A percentile compares a stretch with the other conserved stretches of the same genome.
phyloP scores from a whole-genome alignment of 2,329 filamentous ascomycete genomes.

The Colletotrichum sp. region DNA sequence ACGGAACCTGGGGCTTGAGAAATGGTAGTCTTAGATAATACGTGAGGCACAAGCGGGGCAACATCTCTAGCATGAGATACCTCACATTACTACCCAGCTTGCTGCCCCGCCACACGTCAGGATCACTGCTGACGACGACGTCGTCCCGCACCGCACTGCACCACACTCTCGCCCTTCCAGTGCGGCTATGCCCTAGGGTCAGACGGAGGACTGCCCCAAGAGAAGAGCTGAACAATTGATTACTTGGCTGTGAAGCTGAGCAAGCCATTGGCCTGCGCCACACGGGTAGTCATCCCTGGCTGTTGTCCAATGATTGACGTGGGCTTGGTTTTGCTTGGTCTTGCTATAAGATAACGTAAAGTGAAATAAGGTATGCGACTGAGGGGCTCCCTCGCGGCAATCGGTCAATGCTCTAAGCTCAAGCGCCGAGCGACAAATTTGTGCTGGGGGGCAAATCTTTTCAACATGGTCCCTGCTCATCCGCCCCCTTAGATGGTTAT shows the following conservation, averaged over 20 bases:
- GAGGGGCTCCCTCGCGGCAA: not conserved
- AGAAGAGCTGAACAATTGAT: not conserved
- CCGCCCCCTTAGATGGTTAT: not conserved
- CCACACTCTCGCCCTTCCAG: not conserved
- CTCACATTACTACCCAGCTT: not conserved
- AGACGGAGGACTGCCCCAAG: not conserved
- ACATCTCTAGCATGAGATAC: not conserved
- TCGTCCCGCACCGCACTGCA: not conserved
- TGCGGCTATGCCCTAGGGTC: not conserved
- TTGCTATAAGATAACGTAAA: not conserved
- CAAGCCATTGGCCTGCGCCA: not conserved
- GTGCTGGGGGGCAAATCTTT: not conserved
- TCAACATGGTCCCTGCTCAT: not conserved
- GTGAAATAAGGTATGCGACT: not conserved
- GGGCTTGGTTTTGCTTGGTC: not conserved
- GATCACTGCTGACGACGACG: conserved; percentile 16
- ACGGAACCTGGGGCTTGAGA: not conserved
- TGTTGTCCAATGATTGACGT: not conserved
- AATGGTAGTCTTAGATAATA: conserved; percentile 7
- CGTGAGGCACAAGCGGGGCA: not conserved
- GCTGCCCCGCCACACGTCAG: conserved; percentile 3
- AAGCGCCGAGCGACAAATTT: not conserved
- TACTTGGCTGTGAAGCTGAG: not conserved
- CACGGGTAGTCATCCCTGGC: not conserved
- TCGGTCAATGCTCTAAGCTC: not conserved